phyloP scores from a whole-genome alignment of 2,329 filamentous ascomycete genomes.

The Claviceps sp. region DNA sequence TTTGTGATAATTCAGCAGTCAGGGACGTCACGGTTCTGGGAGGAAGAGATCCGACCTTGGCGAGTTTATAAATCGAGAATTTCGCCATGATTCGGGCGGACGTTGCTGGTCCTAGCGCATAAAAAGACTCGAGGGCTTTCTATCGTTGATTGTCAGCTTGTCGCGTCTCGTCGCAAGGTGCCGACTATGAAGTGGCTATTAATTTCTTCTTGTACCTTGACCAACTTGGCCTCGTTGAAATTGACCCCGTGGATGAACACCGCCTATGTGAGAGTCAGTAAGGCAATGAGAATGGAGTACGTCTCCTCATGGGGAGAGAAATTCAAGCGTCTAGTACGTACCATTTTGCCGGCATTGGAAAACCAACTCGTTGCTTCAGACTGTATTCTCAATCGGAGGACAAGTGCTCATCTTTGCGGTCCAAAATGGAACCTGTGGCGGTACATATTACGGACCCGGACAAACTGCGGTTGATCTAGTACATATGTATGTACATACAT shows the following conservation, averaged over 20 bases:
- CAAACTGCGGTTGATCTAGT: constrained; percentile 14
- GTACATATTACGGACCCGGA: constrained; percentile 7
- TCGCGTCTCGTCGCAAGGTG: background rate
- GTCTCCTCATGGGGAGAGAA: background rate
- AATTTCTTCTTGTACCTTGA: constrained; percentile 47
- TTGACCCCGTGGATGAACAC: constrained; percentile 78
- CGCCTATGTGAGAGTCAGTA: constrained; percentile 36
- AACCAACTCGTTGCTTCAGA: background rate
- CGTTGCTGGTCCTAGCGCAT: constrained; percentile 61
- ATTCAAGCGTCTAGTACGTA: background rate
- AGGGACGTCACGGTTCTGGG: constrained; percentile 69
- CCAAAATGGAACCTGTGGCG: background rate
- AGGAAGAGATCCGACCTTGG: constrained; percentile 61
- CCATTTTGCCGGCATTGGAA: background rate
- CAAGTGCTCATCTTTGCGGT: background rate
- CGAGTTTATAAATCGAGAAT: constrained; percentile 73
- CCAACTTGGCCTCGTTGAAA: constrained; percentile 71
- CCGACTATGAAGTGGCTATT: background rate
- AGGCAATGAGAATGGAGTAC: background rate
- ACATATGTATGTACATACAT: no score
- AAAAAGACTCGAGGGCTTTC: constrained; percentile 74
- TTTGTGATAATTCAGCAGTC: constrained; percentile 71
- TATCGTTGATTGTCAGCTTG: constrained; percentile 14
- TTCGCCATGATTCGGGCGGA: constrained; percentile 72
- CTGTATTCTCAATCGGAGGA: background rate